A percentile compares a stretch with the other conserved stretches of the same genome.
These are phyloP conservation scores for Lyophyllum atratum DNA, from an alignment of 768 basidiomycete genomes.

Conservation along the genomic window DNA sequence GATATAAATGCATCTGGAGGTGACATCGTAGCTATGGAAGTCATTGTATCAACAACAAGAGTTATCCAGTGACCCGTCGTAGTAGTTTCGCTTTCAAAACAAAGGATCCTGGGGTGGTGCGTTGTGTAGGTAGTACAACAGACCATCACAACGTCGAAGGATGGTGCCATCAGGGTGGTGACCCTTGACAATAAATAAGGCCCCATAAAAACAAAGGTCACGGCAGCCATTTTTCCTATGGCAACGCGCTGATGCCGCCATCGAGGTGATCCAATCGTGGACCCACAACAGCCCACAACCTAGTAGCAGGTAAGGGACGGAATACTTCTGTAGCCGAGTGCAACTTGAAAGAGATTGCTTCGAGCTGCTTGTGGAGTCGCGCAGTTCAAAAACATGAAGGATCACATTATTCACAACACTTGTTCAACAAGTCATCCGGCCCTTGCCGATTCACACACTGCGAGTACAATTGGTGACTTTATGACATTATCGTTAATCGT, in stretches of 20 bases:
- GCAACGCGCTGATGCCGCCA: neutral
- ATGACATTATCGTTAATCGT: neutral
- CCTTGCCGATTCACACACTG: no score
- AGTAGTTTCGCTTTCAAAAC: neutral
- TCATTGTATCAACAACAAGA: slow-evolving; percentile 3
- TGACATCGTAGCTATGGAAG: slow-evolving; percentile 4
- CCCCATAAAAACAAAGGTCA: neutral
- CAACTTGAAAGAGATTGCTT: no score
- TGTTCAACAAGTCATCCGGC: no score
- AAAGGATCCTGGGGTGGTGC: neutral
- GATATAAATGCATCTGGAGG: neutral
- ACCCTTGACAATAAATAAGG: neutral
- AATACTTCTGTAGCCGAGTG: no score
- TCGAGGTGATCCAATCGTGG: neutral
- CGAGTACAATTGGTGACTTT: neutral
- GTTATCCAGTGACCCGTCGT: neutral
- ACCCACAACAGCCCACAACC: no score
- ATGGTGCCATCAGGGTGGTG: no score
- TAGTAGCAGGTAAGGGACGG: no score
- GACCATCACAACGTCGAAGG: neutral
- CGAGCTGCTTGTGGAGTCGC: no score
- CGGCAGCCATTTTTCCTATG: neutral
- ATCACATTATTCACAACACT: no score
- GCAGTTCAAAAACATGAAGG: no score
- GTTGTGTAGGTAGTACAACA: slow-evolving; percentile 1